Evolutionary conservation across 352 stramenopile genomes (phyloP).

Genomic region (Nothophytophthora sp.): DNA sequence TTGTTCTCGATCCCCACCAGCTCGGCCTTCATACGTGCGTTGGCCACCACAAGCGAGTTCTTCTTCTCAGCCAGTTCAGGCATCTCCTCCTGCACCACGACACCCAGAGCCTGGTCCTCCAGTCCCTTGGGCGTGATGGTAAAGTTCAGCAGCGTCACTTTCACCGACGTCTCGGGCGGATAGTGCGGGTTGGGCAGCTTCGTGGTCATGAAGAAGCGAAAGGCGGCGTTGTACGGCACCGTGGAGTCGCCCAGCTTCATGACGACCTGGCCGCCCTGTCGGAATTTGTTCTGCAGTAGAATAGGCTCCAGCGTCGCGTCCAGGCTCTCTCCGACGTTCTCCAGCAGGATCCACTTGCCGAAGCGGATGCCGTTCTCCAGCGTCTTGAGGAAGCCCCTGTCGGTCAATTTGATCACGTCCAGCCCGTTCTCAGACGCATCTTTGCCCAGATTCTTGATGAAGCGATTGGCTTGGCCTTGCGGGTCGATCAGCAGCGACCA

Average conservation of each 20-base stretch:
- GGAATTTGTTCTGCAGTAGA: slow-evolving; percentile 92
- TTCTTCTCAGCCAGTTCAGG: slow-evolving; percentile 94
- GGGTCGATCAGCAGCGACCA: slow-evolving; percentile 93
- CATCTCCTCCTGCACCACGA: slow-evolving; percentile 94
- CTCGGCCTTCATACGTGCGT: slow-evolving; percentile 92
- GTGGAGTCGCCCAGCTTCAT: slow-evolving; percentile 93
- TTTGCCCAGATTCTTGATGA: slow-evolving; percentile 93
- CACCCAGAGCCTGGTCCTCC: slow-evolving; percentile 91
- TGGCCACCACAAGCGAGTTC: slow-evolving; percentile 91
- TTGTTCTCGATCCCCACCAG: slow-evolving; percentile 94
- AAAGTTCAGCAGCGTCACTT: slow-evolving; percentile 94
- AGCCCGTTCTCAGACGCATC: slow-evolving; percentile 85
- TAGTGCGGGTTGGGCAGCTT: slow-evolving; percentile 94
- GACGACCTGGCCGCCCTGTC: slow-evolving; percentile 92
- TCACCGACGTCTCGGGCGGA: slow-evolving; percentile 91
- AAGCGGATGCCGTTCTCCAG: slow-evolving; percentile 94
- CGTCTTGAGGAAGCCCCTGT: slow-evolving; percentile 82
- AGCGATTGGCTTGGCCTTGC: slow-evolving; percentile 92
- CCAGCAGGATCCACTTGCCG: slow-evolving; percentile 90
- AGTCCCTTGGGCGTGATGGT: slow-evolving; percentile 91
- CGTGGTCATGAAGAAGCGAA: slow-evolving; percentile 94
- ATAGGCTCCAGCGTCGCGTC: slow-evolving; percentile 92
- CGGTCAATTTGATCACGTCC: slow-evolving; percentile 83
- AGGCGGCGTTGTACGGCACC: slow-evolving; percentile 90
- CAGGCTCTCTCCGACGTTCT: slow-evolving; percentile 87